These are phyloP conservation scores for Rhododendron mucronatum DNA, from an alignment of 148 eudicot genomes.

Conservation along the genomic window DNA sequence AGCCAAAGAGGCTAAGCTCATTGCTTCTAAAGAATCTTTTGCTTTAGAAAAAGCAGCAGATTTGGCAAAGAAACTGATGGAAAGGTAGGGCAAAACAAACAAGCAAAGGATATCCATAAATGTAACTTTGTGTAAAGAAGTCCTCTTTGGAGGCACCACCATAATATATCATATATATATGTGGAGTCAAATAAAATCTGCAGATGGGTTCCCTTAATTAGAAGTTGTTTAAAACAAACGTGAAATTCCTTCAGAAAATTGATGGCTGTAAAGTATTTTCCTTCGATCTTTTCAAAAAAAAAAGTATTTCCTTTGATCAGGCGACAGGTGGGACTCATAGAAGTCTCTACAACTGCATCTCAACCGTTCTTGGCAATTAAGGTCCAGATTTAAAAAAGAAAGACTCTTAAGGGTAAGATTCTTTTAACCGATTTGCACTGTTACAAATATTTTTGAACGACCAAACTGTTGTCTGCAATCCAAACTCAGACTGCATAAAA, in stretches of 20 bases:
- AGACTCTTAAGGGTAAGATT: not conserved
- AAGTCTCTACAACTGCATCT: not conserved
- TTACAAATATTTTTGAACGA: not conserved
- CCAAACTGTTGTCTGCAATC: not conserved
- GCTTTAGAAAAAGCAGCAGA: not conserved
- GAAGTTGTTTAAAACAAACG: not conserved
- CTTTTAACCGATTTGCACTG: not conserved
- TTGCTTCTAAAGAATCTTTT: not conserved
- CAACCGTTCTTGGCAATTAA: not conserved
- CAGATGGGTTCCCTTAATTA: not conserved
- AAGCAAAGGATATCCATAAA: not conserved
- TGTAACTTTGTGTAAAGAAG: not conserved
- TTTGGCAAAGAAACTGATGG: not conserved
- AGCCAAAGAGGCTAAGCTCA: not conserved
- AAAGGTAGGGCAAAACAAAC: not conserved
- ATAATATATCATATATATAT: not conserved
- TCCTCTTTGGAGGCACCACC: not conserved
- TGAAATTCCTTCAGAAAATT: not conserved
- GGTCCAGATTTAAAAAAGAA: too few relatives aligned
- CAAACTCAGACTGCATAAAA: not conserved
- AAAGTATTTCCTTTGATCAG: too few relatives aligned
- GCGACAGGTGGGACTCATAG: too few relatives aligned
- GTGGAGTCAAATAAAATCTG: not conserved
- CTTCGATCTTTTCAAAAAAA: not conserved
- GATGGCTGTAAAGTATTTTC: not conserved